Conservation (phyloP, 2,329 filamentous ascomycete genomes). For the Sporothrix dimorphospora region DNA sequence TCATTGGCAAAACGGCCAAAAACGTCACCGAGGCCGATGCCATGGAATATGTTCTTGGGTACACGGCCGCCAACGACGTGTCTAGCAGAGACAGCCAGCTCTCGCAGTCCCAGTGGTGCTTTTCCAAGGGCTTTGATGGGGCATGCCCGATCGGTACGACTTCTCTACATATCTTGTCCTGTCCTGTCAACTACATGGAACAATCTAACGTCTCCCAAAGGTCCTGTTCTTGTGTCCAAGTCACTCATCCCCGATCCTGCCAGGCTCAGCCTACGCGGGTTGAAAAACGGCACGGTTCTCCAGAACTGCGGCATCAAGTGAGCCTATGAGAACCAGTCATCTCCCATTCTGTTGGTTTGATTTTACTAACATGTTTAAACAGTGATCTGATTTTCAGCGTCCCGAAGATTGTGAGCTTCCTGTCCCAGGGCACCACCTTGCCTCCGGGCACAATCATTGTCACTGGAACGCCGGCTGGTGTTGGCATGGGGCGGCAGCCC, state of each 20-base stretch:
- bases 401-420: conserved; percentile 47
- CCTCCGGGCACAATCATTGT: conserved; percentile 47
- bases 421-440: conserved; percentile 50
- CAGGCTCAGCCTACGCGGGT: conserved; percentile 46
- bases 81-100: conserved; percentile 61
- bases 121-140: conserved; percentile 62
- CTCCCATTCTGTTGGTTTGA: too few species aligned
- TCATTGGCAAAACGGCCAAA: conserved; percentile 55
- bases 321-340: too few species aligned
- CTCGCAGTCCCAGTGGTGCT: conserved; percentile 58
- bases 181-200: too few species aligned
- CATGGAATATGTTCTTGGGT: conserved; percentile 64
- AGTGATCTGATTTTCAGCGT: conserved; percentile 58
- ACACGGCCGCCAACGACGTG: conserved; percentile 47
- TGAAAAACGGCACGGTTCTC: conserved; percentile 47
- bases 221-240: conserved; percentile 47
- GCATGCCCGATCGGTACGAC: conserved; percentile 55
- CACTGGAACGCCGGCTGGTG: conserved; percentile 49
- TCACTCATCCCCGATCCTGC: conserved; percentile 47
- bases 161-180: too few species aligned
- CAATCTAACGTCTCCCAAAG: too few species aligned
- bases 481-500: conserved; percentile 45
- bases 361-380: too few species aligned
- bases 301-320: conserved; percentile 28
- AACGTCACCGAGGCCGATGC: conserved; percentile 61